Conservation (phyloP, 1,284 basidiomycete genomes). For the Ganoderma multipileum region DNA sequence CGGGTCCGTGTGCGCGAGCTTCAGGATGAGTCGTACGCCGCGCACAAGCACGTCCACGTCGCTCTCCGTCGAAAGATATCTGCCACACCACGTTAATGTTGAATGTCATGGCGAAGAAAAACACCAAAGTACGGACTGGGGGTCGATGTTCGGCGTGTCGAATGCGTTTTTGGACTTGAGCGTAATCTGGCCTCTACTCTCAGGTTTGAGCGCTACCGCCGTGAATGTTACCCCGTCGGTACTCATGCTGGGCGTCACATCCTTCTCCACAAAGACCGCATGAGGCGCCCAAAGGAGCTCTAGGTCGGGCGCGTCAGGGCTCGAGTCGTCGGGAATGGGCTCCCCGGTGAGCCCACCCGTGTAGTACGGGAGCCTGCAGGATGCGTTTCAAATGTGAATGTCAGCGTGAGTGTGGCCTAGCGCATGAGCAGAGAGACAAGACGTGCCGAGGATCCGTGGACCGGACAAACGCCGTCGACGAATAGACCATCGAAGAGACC, state of each 20-base stretch:
- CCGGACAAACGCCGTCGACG: conserved; percentile 40
- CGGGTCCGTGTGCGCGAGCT: conserved; percentile 36
- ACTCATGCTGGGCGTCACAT: conserved; percentile 27
- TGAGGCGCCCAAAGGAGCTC: conserved; percentile 44
- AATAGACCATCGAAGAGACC: conserved; percentile 30
- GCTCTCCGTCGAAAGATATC: conserved; percentile 34
- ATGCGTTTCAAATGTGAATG: neutral
- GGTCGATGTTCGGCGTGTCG: conserved; percentile 50
- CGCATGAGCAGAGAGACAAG: neutral
- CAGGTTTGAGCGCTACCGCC: conserved; percentile 36
- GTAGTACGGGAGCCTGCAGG: conserved; percentile 20
- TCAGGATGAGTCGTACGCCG: conserved; percentile 35
- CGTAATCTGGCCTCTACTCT: conserved; percentile 44
- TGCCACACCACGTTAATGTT: conserved; percentile 3
- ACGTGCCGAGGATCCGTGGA: conserved; percentile 39
- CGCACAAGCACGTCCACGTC: conserved; percentile 40
- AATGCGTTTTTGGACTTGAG: conserved; percentile 43
- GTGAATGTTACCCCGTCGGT: conserved; percentile 39
- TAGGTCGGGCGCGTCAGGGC: conserved; percentile 44
- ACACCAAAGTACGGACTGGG: conserved; percentile 39
- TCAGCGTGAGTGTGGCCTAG: neutral
- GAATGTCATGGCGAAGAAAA: neutral
- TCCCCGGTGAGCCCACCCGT: conserved; percentile 21
- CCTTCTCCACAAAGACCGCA: conserved; percentile 35
- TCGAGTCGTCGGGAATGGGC: conserved; percentile 35